phyloP scores from a whole-genome alignment of 2,329 filamentous ascomycete genomes.

The Trichophyton simii region DNA sequence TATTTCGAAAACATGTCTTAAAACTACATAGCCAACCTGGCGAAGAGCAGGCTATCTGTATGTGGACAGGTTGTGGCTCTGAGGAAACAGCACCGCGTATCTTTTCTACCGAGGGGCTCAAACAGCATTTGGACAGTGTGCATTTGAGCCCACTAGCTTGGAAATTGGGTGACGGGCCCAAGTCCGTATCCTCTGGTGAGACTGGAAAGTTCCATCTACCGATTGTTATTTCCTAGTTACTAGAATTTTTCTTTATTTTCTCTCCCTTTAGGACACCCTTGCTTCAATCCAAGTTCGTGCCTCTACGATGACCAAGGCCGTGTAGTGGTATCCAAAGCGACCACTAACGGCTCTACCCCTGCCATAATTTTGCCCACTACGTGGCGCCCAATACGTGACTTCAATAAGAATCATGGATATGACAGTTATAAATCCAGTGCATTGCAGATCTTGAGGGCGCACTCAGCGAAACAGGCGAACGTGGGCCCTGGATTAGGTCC shows the following conservation, averaged over 20 bases:
- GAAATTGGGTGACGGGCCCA: slow-evolving; percentile 47
- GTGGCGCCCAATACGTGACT: slow-evolving; percentile 26
- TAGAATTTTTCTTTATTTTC: slow-evolving; percentile 8
- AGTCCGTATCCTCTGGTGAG: slow-evolving; percentile 43
- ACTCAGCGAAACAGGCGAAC: slow-evolving; percentile 38
- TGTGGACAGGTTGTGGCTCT: slow-evolving; percentile 23
- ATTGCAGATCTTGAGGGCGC: slow-evolving; percentile 31
- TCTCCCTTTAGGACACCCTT: slow-evolving; percentile 9
- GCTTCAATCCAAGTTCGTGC: slow-evolving; percentile 5
- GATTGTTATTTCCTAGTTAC: slow-evolving; percentile 14
- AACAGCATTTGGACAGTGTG: slow-evolving; percentile 38
- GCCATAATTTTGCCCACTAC: slow-evolving; percentile 28
- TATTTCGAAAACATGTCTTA: slow-evolving; percentile 45
- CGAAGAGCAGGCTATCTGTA: slow-evolving; percentile 16
- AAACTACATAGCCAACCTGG: slow-evolving; percentile 39
- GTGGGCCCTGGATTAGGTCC: slow-evolving; percentile 43
- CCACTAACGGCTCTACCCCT: slow-evolving; percentile 18
- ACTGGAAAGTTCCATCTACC: slow-evolving; percentile 11
- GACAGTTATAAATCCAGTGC: slow-evolving; percentile 36
- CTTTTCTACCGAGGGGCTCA: slow-evolving; percentile 28
- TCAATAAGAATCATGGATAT: slow-evolving; percentile 32
- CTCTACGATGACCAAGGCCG: slow-evolving; percentile 15
- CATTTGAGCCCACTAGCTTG: slow-evolving; percentile 46
- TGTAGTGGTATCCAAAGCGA: slow-evolving; percentile 12
- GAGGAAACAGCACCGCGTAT: slow-evolving; percentile 11